These are phyloP conservation scores for Colletotrichum sp. DNA, from an alignment of 2,329 filamentous ascomycete genomes.

Conservation along the genomic window DNA sequence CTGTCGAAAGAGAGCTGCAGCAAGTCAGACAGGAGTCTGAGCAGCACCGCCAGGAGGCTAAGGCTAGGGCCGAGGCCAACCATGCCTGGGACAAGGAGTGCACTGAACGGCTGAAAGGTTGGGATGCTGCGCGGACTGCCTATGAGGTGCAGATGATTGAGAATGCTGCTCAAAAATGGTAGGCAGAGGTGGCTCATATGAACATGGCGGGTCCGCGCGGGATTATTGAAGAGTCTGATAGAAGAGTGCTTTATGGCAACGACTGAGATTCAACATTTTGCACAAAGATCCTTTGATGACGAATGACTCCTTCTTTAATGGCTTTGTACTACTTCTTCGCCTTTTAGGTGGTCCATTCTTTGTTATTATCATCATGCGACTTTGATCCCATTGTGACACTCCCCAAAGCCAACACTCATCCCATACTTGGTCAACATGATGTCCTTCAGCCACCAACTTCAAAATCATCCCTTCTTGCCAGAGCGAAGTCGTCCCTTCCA, in stretches of 20 bases:
- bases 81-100: background rate
- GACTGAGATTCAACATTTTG: background rate
- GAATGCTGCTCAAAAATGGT: background rate
- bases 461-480: background rate
- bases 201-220: background rate
- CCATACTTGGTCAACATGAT: background rate
- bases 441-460: background rate
- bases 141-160: background rate
- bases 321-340: background rate
- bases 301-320: background rate
- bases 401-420: background rate
- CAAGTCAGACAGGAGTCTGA: background rate
- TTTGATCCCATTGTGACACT: background rate
- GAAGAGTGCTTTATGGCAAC: background rate
- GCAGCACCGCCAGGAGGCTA: background rate
- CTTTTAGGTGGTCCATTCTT: background rate
- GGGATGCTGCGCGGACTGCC: background rate
- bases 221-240: background rate
- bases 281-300: background rate
- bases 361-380: background rate
- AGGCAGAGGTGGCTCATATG: background rate
- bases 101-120: too few species aligned
- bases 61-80: background rate
- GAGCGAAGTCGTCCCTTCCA: background rate
- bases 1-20: background rate